Evolutionary conservation across 441 rosid genomes (phyloP).

Genomic region (Adansonia rubrostipa): DNA sequence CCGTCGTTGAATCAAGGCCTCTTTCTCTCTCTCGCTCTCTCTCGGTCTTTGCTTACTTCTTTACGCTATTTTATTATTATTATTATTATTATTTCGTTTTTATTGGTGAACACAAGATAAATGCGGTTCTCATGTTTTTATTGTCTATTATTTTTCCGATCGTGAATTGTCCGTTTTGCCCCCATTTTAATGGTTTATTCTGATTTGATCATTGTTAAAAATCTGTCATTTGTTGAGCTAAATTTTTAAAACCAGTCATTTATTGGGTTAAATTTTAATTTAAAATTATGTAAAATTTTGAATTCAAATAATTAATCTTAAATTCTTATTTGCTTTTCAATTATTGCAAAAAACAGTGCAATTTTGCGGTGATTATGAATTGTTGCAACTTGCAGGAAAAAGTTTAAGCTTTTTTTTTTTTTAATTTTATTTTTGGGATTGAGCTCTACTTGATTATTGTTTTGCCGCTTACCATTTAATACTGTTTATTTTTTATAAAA

Average conservation of each 20-base stretch:
- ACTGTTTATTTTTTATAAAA: no score
- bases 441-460: no score
- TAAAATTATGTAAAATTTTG: background rate
- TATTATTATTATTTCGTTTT: background rate
- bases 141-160: background rate
- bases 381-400: background rate
- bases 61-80: background rate
- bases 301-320: background rate
- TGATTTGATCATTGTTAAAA: conserved; percentile 27
- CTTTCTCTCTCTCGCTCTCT: background rate
- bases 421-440: no score
- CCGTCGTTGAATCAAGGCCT: conserved; percentile 65
- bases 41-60: background rate
- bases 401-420: no score
- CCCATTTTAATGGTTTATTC: background rate
- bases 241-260: background rate
- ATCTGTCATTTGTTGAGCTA: background rate
- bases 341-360: background rate
- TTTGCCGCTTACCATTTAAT: no score
- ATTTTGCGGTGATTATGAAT: background rate
- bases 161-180: conserved; percentile 33
- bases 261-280: background rate
- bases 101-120: background rate
- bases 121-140: conserved; percentile 22
- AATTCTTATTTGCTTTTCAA: background rate